Percentiles rank a stretch among this genome's conserved stretches.
Conservation (phyloP, 2,329 filamentous ascomycete species). For the Penicillium sp. region DNA sequence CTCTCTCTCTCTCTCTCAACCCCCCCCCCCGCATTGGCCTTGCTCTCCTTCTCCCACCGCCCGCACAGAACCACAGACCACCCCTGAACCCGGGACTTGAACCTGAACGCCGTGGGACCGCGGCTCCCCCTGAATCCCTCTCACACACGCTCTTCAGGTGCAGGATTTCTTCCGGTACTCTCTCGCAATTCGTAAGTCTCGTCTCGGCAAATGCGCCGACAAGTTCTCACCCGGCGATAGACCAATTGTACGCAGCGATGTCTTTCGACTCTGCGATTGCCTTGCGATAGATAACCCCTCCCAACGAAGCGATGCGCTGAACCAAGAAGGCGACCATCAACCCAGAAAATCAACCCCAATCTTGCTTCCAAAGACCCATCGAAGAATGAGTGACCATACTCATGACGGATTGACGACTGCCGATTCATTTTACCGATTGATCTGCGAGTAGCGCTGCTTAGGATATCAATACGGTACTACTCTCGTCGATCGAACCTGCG, state of each 20-base stretch:
- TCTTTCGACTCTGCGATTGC: conserved; percentile 4
- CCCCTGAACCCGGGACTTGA: conserved; percentile 23
- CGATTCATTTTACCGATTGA: conserved; percentile 4
- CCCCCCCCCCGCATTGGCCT: conserved; percentile 7
- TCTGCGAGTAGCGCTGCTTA: conserved; percentile 5
- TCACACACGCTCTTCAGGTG: neutral
- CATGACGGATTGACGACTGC: conserved; percentile 7
- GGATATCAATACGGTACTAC: neutral
- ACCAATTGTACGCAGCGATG: conserved; percentile 15
- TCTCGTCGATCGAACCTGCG: neutral
- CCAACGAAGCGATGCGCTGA: conserved; percentile 15
- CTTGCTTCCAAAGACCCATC: too few species aligned
- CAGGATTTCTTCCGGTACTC: too few species aligned
- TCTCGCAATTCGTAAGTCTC: too few species aligned
- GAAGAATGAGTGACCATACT: conserved; percentile 16
- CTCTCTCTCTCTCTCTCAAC: conserved; percentile 1
- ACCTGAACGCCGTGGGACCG: conserved; percentile 7
- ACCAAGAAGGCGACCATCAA: conserved; percentile 1
- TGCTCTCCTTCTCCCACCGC: conserved; percentile 14
- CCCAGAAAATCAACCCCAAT: too few species aligned
- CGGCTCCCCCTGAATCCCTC: conserved; percentile 13
- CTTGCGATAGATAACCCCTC: conserved; percentile 13
- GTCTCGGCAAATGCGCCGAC: too few species aligned
- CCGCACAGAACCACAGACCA: conserved; percentile 16
- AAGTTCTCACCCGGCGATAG: neutral